phyloP scores from a whole-genome alignment of 2,329 filamentous ascomycete genomes.

The Paradendryphiella salina region DNA sequence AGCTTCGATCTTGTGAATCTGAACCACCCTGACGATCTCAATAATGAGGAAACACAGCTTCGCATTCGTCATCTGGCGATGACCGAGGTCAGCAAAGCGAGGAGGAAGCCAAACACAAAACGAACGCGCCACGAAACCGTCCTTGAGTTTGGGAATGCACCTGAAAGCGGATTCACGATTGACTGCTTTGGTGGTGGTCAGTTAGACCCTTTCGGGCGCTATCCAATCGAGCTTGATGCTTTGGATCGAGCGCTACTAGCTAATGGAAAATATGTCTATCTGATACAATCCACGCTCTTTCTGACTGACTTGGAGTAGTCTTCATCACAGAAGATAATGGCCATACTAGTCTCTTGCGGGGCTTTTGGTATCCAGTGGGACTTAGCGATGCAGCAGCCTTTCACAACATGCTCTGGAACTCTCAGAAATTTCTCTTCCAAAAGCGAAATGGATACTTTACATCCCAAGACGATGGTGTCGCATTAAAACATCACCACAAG shows the following conservation, averaged over 20 bases:
- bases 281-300: not conserved
- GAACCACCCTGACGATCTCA: constrained; percentile 38
- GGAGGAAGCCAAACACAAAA: constrained; percentile 35
- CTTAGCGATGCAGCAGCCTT: constrained; percentile 29
- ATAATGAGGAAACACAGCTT: constrained; percentile 36
- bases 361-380: constrained; percentile 35
- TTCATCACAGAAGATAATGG: constrained; percentile 23
- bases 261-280: constrained; percentile 24
- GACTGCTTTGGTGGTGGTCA: constrained; percentile 27
- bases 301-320: constrained; percentile 29
- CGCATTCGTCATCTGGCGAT: constrained; percentile 41
- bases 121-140: constrained; percentile 34
- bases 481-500: constrained; percentile 28
- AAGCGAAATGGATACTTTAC: constrained; percentile 25
- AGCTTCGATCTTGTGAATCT: constrained; percentile 41
- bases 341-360: constrained; percentile 30
- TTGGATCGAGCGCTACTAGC: constrained; percentile 27
- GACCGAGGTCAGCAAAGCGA: constrained; percentile 37
- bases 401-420: constrained; percentile 34
- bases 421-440: constrained; percentile 32
- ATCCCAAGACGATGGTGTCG: constrained; percentile 26
- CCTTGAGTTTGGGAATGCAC: constrained; percentile 27
- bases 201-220: constrained; percentile 32
- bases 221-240: constrained; percentile 35
- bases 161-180: constrained; percentile 13